Evolutionary conservation across 2,329 filamentous ascomycete genomes (phyloP).

Genomic region (Curvularia sp.): DNA sequence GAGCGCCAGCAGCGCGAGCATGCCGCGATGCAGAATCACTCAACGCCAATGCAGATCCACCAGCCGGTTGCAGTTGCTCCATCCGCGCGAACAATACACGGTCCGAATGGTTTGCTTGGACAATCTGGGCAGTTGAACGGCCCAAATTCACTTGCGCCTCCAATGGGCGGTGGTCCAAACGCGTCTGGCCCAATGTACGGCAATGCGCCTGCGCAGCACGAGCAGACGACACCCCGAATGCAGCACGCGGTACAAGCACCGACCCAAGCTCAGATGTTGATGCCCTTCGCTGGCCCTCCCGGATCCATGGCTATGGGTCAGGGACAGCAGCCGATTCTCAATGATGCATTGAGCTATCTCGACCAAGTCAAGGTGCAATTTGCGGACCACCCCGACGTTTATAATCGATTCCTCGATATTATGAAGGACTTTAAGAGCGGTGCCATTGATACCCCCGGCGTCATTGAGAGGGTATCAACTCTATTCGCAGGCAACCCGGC

Average conservation of each 20-base stretch:
- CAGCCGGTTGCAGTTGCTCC: constrained; percentile 83
- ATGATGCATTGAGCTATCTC: constrained; percentile 90
- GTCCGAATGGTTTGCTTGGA: constrained; percentile 82
- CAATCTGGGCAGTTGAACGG: constrained; percentile 61
- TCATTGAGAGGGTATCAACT: constrained; percentile 94
- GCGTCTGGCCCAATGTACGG: constrained; percentile 72
- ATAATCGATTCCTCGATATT: constrained; percentile 95
- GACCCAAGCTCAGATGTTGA: constrained; percentile 61
- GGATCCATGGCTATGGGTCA: constrained; percentile 69
- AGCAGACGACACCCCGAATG: constrained; percentile 60
- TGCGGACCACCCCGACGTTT: constrained; percentile 94
- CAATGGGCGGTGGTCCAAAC: constrained; percentile 65
- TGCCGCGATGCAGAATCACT: constrained; percentile 82
- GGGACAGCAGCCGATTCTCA: constrained; percentile 84
- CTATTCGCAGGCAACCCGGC: constrained; percentile 95
- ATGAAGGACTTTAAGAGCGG: constrained; percentile 99
- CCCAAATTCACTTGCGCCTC: constrained; percentile 56
- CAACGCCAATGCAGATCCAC: constrained; percentile 88
- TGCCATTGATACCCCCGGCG: constrained; percentile 96
- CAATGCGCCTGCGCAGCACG: constrained; percentile 69
- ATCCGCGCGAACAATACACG: constrained; percentile 82
- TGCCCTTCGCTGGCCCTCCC: constrained; percentile 54
- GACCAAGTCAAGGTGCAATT: constrained; percentile 99
- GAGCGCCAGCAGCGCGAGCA: constrained; percentile 67
- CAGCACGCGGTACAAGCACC: constrained; percentile 67